phyloP scores from a whole-genome alignment of 2,329 filamentous ascomycete genomes.

The Botrytis sinoallii region DNA sequence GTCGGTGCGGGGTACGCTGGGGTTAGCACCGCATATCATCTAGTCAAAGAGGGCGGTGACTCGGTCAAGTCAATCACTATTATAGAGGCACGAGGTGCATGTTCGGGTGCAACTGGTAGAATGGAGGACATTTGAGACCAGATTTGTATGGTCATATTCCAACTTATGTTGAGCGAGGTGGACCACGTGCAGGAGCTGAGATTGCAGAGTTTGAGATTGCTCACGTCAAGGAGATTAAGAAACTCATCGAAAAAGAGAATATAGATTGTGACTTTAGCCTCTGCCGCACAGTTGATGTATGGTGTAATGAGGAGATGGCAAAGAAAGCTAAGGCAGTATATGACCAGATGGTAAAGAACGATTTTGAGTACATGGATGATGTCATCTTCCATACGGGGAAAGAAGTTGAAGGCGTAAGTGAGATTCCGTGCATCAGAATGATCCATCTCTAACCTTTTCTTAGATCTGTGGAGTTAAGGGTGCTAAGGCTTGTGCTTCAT shows the following conservation, averaged over 20 bases:
- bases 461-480: conserved; percentile 31
- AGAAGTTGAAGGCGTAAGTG: conserved; percentile 13
- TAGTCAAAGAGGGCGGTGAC: conserved; percentile 43
- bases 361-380: conserved; percentile 18
- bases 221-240: conserved; percentile 40
- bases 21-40: conserved; percentile 26
- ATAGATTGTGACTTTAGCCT: conserved; percentile 45
- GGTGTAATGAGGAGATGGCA: conserved; percentile 7
- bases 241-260: conserved; percentile 39
- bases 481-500: conserved; percentile 25
- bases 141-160: conserved; percentile 20
- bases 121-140: conserved; percentile 37
- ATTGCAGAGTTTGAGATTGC: conserved; percentile 40
- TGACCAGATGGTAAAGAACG: conserved; percentile 8
- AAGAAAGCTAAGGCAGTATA: conserved; percentile 10
- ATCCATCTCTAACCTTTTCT: not conserved
- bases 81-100: conserved; percentile 75
- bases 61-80: conserved; percentile 53
- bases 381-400: conserved; percentile 4
- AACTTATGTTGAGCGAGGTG: conserved; percentile 10
- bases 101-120: conserved; percentile 73
- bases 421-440: not conserved
- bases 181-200: conserved; percentile 4
- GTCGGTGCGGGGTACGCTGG: conserved; percentile 28
- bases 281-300: conserved; percentile 30